phyloP scores from a whole-genome alignment of 345 rosid species.

The Brassica cretica region DNA sequence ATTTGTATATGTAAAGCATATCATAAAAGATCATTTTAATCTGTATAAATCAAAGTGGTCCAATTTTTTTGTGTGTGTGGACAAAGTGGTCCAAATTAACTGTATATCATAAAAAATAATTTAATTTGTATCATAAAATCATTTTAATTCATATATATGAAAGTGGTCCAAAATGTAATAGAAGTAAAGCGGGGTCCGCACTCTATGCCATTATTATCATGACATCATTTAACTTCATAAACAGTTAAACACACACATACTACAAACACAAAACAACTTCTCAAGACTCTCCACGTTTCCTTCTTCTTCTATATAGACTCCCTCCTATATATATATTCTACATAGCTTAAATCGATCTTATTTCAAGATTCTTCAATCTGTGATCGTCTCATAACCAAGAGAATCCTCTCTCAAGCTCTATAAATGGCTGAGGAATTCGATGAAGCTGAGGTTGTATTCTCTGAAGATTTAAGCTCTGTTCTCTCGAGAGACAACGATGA shows the following conservation, averaged over 20 bases:
- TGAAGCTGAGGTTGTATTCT: slow-evolving; percentile 51
- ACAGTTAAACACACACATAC: slow-evolving; percentile 23
- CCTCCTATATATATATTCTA: neutral
- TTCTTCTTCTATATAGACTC: slow-evolving; percentile 24
- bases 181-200: slow-evolving; percentile 29
- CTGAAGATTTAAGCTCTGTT: slow-evolving; percentile 26
- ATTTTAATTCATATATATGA: no score
- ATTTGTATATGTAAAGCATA: no score
- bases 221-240: slow-evolving; percentile 34
- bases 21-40: neutral
- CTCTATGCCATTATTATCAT: slow-evolving; percentile 14
- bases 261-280: slow-evolving; percentile 22
- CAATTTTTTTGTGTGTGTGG: neutral
- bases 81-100: neutral
- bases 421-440: slow-evolving; percentile 45
- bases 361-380: no score
- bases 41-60: neutral
- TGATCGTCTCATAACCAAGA: no score
- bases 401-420: no score
- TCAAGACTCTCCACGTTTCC: slow-evolving; percentile 30
- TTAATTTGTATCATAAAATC: neutral
- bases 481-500: neutral
- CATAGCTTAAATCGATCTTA: neutral
- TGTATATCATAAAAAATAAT: neutral
- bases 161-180: neutral